Conservation (phyloP, 2,329 filamentous ascomycete species). For the Aspergillus carbonarius region DNA sequence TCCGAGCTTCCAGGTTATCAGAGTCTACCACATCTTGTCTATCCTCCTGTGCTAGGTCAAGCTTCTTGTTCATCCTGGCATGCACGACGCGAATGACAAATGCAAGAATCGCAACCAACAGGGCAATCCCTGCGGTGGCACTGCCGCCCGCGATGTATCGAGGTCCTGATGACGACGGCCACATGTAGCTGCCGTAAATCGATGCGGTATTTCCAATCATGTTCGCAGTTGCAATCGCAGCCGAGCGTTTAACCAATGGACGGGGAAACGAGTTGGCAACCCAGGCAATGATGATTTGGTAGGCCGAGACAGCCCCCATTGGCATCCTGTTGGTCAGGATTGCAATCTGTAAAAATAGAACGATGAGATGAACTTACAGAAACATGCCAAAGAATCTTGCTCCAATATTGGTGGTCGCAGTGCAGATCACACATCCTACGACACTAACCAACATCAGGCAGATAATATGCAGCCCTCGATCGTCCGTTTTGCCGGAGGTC, state of each 20-base stretch:
- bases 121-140: constrained; percentile 36
- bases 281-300: constrained; percentile 48
- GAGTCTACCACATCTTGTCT: not conserved
- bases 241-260: constrained; percentile 47
- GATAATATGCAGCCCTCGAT: constrained; percentile 59
- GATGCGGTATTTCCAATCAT: constrained; percentile 41
- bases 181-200: constrained; percentile 44
- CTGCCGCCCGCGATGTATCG: constrained; percentile 39
- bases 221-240: constrained; percentile 44
- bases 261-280: constrained; percentile 44
- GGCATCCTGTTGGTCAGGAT: constrained; percentile 43
- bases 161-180: constrained; percentile 35
- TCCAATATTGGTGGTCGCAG: constrained; percentile 50
- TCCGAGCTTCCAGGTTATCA: not conserved
- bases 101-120: constrained; percentile 37
- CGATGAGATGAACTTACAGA: constrained; percentile 36
- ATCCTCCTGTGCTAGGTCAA: constrained; percentile 26
- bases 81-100: constrained; percentile 35
- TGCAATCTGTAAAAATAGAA: not conserved
- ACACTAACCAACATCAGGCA: constrained; percentile 53
- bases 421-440: constrained; percentile 57
- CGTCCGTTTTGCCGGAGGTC: constrained; percentile 54
- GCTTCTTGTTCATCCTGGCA: constrained; percentile 34
- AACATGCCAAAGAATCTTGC: constrained; percentile 64
- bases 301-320: constrained; percentile 50